phyloP scores from a whole-genome alignment of 208 protist species.

The Wallacemonas sp. region DNA sequence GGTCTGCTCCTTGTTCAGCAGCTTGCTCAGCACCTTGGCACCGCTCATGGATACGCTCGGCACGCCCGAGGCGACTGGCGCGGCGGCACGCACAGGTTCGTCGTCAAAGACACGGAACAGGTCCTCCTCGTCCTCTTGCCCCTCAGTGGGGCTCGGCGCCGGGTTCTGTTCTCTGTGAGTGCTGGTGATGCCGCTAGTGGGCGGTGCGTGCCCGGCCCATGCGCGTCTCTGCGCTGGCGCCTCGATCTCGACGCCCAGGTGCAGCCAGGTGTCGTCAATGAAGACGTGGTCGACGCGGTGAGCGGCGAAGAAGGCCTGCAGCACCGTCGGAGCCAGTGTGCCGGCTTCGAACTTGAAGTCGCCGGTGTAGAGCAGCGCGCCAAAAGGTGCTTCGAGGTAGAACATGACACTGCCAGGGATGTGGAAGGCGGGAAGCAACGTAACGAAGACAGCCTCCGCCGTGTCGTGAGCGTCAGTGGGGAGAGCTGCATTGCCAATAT shows the following conservation, averaged over 20 bases:
- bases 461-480: background rate
- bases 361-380: conserved; percentile 77
- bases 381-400: conserved; percentile 55
- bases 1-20: conserved; percentile 59
- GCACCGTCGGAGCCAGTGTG: conserved; percentile 16
- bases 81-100: background rate
- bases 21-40: conserved; percentile 48
- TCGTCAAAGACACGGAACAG: conserved; percentile 15
- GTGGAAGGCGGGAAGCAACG: conserved; percentile 66
- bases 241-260: conserved; percentile 38
- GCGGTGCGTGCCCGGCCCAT: background rate
- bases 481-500: background rate
- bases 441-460: conserved; percentile 35
- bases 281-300: conserved; percentile 80
- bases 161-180: background rate
- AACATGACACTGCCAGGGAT: conserved; percentile 83
- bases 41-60: conserved; percentile 6
- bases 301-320: conserved; percentile 45
- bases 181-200: too few relatives aligned
- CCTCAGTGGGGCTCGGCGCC: too few relatives aligned
- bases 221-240: background rate
- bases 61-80: background rate
- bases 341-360: conserved; percentile 73
- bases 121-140: conserved; percentile 12
- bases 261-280: conserved; percentile 86